Evolutionary conservation across 192 early-diverging fungal genomes (phyloP).

Genomic region (Helicostylum pulchrum): DNA sequence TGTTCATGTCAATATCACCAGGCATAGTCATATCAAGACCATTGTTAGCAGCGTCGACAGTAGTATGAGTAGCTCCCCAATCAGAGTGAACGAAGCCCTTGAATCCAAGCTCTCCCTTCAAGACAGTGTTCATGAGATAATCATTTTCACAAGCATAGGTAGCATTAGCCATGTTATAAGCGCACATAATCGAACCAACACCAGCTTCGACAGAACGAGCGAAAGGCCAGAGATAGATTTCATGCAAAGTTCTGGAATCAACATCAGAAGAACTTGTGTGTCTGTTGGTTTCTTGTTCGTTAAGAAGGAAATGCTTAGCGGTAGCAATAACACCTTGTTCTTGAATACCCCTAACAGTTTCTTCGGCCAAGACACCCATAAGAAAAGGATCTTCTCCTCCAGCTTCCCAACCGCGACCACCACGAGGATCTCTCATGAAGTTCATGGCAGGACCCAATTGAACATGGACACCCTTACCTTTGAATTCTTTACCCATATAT

Average conservation of each 20-base stretch:
- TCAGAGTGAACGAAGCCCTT: slow-evolving; percentile 44
- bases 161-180: slow-evolving; percentile 61
- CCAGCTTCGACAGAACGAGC: slow-evolving; percentile 51
- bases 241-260: slow-evolving; percentile 55
- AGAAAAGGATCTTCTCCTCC: slow-evolving; percentile 30
- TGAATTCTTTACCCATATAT: slow-evolving; percentile 52
- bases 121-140: slow-evolving; percentile 34
- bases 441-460: slow-evolving; percentile 47
- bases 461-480: slow-evolving; percentile 54
- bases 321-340: slow-evolving; percentile 20
- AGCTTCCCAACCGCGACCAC: slow-evolving; percentile 23
- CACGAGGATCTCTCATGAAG: slow-evolving; percentile 19
- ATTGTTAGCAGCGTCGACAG: slow-evolving; percentile 18
- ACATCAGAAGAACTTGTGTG: slow-evolving; percentile 36
- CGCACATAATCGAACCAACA: slow-evolving; percentile 57
- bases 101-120: slow-evolving; percentile 54
- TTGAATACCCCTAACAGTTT: slow-evolving; percentile 20
- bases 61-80: slow-evolving; percentile 47
- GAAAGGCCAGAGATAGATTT: slow-evolving; percentile 61
- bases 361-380: slow-evolving; percentile 6
- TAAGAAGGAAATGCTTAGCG: slow-evolving; percentile 22
- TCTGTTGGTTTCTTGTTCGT: slow-evolving; percentile 27
- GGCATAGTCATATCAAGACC: slow-evolving; percentile 65
- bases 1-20: slow-evolving; percentile 27
- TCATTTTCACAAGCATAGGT: slow-evolving; percentile 52